Evolutionary conservation across 768 basidiomycete species (phyloP).

Genomic region (Suillus subluteus): DNA sequence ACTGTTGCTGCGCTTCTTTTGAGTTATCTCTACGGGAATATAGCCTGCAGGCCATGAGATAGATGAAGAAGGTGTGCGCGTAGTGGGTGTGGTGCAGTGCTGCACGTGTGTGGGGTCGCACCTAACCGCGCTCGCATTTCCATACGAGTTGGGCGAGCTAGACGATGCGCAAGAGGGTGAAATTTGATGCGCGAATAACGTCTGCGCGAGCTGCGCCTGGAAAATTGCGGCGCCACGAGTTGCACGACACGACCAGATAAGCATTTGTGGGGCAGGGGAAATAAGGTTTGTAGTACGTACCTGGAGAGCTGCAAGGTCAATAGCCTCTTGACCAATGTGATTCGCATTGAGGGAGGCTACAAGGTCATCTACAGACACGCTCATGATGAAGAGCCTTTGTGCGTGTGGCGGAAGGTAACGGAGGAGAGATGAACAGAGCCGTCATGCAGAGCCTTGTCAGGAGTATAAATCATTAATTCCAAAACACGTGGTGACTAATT

Average conservation of each 20-base stretch:
- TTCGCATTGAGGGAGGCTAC: slow-evolving; percentile 48
- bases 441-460: slow-evolving; percentile 11
- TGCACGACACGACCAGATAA: slow-evolving; percentile 18
- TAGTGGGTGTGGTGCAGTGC: slow-evolving; percentile 45
- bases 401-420: slow-evolving; percentile 12
- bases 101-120: slow-evolving; percentile 40
- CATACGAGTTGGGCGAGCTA: slow-evolving; percentile 22
- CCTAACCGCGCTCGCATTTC: slow-evolving; percentile 24
- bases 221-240: slow-evolving; percentile 3
- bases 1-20: slow-evolving; percentile 34
- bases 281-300: slow-evolving; percentile 28
- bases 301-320: slow-evolving; percentile 52
- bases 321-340: slow-evolving; percentile 58
- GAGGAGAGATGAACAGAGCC: slow-evolving; percentile 11
- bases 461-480: slow-evolving; percentile 11
- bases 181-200: slow-evolving; percentile 40
- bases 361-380: slow-evolving; percentile 53
- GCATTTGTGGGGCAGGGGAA: slow-evolving; percentile 20
- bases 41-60: slow-evolving; percentile 33
- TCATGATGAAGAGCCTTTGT: slow-evolving; percentile 38
- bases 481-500: slow-evolving; percentile 4
- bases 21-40: slow-evolving; percentile 27
- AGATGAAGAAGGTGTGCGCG: slow-evolving; percentile 36
- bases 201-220: slow-evolving; percentile 51
- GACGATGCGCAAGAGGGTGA: slow-evolving; percentile 23